Conservation (phyloP, 495 filamentous ascomycete species). For the Glonium stellatum region DNA sequence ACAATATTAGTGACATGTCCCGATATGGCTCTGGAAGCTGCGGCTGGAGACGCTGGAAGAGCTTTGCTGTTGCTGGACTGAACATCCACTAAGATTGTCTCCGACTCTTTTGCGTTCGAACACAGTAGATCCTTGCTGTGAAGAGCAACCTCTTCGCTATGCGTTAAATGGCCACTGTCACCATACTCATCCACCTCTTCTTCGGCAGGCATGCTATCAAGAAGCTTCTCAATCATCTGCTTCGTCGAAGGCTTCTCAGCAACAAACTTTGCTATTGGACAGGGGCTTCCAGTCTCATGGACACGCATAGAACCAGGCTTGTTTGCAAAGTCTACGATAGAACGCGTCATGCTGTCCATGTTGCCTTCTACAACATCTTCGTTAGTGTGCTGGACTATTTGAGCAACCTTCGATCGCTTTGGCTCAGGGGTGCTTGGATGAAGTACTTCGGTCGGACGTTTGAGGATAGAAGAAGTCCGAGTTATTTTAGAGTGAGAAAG, state of each 20-base stretch:
- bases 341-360: neutral
- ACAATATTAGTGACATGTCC: slow-evolving; percentile 6
- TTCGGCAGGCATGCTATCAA: neutral
- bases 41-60: slow-evolving; percentile 17
- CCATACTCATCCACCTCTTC: neutral
- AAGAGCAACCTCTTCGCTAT: neutral
- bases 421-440: neutral
- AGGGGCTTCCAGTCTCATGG: neutral
- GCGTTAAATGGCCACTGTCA: neutral
- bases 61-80: slow-evolving; percentile 28
- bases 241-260: neutral
- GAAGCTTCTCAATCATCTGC: neutral
- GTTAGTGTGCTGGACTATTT: neutral
- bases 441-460: neutral
- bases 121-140: neutral
- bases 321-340: neutral
- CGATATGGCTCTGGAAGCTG: slow-evolving; percentile 26
- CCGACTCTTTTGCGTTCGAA: neutral
- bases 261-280: neutral
- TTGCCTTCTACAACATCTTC: neutral
- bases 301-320: neutral
- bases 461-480: neutral
- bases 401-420: neutral
- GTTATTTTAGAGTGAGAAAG: neutral
- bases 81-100: neutral